These are phyloP conservation scores for Pseudogymnoascus sp. DNA, from an alignment of 2,329 filamentous ascomycete species.

Conservation along the genomic window DNA sequence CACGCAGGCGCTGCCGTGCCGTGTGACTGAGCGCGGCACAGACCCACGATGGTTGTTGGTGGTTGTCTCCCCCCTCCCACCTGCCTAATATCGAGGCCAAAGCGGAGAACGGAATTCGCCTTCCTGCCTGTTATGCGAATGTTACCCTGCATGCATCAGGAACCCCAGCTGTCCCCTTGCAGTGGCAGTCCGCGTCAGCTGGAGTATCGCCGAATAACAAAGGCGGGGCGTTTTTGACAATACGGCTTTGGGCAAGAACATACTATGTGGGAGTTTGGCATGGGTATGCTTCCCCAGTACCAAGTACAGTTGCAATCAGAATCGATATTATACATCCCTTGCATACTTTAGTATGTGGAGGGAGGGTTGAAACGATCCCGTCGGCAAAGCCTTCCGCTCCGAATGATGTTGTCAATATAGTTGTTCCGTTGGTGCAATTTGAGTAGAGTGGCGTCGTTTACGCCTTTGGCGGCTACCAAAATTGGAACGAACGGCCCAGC, in stretches of 20 bases:
- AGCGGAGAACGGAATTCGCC: not conserved
- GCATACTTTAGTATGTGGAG: not conserved
- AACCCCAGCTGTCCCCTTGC: not conserved
- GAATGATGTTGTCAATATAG: not conserved
- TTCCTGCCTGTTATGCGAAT: not conserved
- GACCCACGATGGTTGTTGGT: not conserved
- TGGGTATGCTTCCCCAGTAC: not conserved
- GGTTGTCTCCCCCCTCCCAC: not conserved
- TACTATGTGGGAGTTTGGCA: not conserved
- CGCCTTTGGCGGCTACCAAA: not conserved
- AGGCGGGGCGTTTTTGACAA: not conserved
- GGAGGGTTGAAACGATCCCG: not conserved
- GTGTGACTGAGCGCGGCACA: slow-evolving; percentile 2
- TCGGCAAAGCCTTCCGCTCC: not conserved
- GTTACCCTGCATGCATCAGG: not conserved
- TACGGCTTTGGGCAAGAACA: not conserved
- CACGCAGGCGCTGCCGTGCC: not conserved
- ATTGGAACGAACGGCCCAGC: not conserved
- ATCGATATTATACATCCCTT: not conserved
- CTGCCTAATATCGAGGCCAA: slow-evolving; percentile 6
- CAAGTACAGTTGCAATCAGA: not conserved
- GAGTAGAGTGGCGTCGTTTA: not conserved
- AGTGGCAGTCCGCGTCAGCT: not conserved
- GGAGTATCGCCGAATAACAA: slow-evolving; percentile 1
- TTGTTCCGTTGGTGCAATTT: not conserved